Percentiles rank a stretch among this genome's conserved stretches.
phyloP scores from a whole-genome alignment of 495 filamentous ascomycete genomes.

The Bombardia bombarda region DNA sequence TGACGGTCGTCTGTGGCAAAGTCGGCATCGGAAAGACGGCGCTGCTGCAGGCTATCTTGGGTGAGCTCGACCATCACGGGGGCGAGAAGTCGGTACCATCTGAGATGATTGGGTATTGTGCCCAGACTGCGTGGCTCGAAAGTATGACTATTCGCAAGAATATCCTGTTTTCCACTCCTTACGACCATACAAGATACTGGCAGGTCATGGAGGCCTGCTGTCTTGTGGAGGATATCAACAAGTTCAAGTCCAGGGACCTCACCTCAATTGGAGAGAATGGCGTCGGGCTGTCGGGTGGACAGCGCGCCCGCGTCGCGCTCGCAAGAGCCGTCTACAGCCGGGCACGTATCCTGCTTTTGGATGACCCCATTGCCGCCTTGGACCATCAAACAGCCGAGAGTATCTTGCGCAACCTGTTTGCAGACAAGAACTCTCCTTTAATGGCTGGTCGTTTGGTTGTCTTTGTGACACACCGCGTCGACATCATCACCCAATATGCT shows the following conservation, averaged over 20 bases:
- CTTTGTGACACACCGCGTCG: constrained; percentile 72
- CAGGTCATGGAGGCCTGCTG: constrained; percentile 87
- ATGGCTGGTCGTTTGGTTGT: constrained; percentile 54
- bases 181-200: constrained; percentile 76
- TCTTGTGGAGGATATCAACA: constrained; percentile 79
- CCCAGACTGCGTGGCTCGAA: constrained; percentile 83
- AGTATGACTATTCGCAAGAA: constrained; percentile 86
- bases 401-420: constrained; percentile 61
- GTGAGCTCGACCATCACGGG: constrained; percentile 60
- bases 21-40: constrained; percentile 79
- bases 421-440: constrained; percentile 43
- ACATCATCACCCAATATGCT: constrained; percentile 57
- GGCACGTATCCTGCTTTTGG: constrained; percentile 85
- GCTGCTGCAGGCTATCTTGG: constrained; percentile 67
- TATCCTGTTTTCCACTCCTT: constrained; percentile 67
- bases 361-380: constrained; percentile 90
- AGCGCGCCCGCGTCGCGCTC: constrained; percentile 86
- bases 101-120: constrained; percentile 71
- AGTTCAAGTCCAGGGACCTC: constrained; percentile 84
- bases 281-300: constrained; percentile 90
- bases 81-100: constrained; percentile 54
- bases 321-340: constrained; percentile 91
- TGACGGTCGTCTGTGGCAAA: constrained; percentile 59
- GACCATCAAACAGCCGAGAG: constrained; percentile 76
- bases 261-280: constrained; percentile 95